A percentile compares a stretch with the other conserved stretches of the same genome.
phyloP scores from a whole-genome alignment of 495 filamentous ascomycete species.

The Podospora pseudocomata region DNA sequence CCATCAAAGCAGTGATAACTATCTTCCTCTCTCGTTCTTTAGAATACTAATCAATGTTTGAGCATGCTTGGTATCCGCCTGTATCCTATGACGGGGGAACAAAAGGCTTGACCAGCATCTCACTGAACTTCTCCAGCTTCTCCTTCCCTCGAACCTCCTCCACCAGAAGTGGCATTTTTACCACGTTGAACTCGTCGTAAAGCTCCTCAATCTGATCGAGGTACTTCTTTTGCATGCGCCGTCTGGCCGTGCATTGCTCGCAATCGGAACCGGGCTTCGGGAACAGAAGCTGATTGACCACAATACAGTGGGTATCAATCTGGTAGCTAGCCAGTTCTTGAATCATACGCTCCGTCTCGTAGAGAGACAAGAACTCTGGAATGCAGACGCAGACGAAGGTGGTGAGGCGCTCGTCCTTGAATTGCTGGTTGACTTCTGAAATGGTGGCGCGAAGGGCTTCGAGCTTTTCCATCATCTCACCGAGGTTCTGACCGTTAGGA shows the following conservation, averaged over 20 bases:
- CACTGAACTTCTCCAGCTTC: constrained; percentile 84
- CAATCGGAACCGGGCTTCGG: constrained; percentile 81
- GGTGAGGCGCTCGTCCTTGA: constrained; percentile 93
- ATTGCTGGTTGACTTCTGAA: constrained; percentile 92
- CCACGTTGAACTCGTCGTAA: constrained; percentile 98
- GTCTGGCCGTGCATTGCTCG: constrained; percentile 90
- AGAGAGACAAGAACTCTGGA: constrained; percentile 92
- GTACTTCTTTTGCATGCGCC: constrained; percentile 99
- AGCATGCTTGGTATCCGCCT: background rate
- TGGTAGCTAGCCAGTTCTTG: constrained; percentile 90
- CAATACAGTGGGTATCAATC: constrained; percentile 96
- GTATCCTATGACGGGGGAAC: constrained; percentile 59
- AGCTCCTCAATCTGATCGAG: constrained; percentile 97
- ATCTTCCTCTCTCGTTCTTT: background rate
- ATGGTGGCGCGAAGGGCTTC: constrained; percentile 90
- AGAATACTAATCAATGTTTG: background rate
- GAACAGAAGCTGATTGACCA: constrained; percentile 97
- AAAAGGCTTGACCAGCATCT: constrained; percentile 87
- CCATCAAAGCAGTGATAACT: background rate
- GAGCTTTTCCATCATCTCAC: constrained; percentile 90
- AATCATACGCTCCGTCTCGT: constrained; percentile 99
- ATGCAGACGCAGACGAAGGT: constrained; percentile 99
- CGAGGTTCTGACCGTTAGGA: constrained; percentile 85
- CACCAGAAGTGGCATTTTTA: constrained; percentile 91
- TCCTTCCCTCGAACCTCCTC: constrained; percentile 96